Conservation (phyloP, 306 rosid genomes). For the Adenanthera pavonina region DNA sequence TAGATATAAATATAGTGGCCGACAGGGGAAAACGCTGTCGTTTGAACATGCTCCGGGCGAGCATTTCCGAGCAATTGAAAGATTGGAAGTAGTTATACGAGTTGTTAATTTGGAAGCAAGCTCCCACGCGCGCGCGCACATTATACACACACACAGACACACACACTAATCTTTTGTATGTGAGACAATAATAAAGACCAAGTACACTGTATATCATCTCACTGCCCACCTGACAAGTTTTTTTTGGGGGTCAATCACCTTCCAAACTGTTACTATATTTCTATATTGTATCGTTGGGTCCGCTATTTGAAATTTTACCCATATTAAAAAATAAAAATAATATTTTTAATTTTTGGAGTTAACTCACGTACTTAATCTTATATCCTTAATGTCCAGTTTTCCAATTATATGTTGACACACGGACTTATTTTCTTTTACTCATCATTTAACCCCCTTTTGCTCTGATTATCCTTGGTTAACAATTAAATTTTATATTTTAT, state of each 20-base stretch:
- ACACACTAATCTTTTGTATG: not conserved
- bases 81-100: not conserved
- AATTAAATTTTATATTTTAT: no score
- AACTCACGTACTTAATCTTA: no score
- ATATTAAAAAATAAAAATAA: no score
- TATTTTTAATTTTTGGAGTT: no score
- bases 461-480: no score
- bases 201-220: not conserved
- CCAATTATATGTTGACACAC: no score
- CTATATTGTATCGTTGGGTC: not conserved
- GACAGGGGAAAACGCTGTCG: not conserved
- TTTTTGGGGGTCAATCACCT: not conserved
- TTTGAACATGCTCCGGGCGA: not conserved
- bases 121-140: no score
- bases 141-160: not conserved
- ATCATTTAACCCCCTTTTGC: no score
- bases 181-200: constrained; percentile 11
- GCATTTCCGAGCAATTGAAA: not conserved
- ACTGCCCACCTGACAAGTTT: not conserved
- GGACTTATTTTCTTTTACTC: no score
- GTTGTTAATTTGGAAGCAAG: not conserved
- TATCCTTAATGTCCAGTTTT: no score
- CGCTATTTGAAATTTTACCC: no score
- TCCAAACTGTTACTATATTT: not conserved
- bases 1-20: not conserved